These are phyloP conservation scores for Aspergillus bertholletiae DNA, from an alignment of 495 filamentous ascomycete genomes.

Conservation along the genomic window DNA sequence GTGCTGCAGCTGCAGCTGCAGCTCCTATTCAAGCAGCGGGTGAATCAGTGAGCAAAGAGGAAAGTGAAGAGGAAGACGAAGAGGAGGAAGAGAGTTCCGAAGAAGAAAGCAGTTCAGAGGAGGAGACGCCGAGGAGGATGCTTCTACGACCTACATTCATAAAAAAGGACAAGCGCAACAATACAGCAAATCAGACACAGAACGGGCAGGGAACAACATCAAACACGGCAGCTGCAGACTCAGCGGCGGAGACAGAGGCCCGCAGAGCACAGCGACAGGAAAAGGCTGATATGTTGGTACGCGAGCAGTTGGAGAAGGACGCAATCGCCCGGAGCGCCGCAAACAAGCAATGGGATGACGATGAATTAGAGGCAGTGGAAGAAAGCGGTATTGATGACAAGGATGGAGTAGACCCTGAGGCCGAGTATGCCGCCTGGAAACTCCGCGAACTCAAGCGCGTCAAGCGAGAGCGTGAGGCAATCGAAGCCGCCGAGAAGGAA, in stretches of 20 bases:
- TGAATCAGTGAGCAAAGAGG: slow-evolving; percentile 57
- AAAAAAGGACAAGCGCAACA: slow-evolving; percentile 70
- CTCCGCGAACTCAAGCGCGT: slow-evolving; percentile 85
- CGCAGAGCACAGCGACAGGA: slow-evolving; percentile 52
- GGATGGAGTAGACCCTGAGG: slow-evolving; percentile 83
- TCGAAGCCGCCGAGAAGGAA: slow-evolving; percentile 81
- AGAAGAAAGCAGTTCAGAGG: slow-evolving; percentile 62
- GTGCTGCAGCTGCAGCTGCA: neutral
- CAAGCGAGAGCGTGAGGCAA: slow-evolving; percentile 77
- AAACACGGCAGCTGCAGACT: slow-evolving; percentile 41
- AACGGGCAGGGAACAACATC: slow-evolving; percentile 19
- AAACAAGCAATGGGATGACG: slow-evolving; percentile 85
- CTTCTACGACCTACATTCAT: slow-evolving; percentile 90
- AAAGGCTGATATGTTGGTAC: slow-evolving; percentile 72
- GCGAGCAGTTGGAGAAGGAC: slow-evolving; percentile 81
- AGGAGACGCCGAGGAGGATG: slow-evolving; percentile 70
- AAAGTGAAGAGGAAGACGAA: slow-evolving; percentile 48
- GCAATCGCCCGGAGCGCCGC: slow-evolving; percentile 69
- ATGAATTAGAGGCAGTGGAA: slow-evolving; percentile 57
- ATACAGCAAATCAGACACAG: slow-evolving; percentile 12
- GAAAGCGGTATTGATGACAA: slow-evolving; percentile 75
- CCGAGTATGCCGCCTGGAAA: slow-evolving; percentile 91
- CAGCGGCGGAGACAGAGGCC: slow-evolving; percentile 55
- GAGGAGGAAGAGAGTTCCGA: slow-evolving; percentile 48
- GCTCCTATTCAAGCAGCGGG: slow-evolving; percentile 22